Evolutionary conservation across 805 yeast genomes (phyloP).

Genomic region (Starmerella vitae): DNA sequence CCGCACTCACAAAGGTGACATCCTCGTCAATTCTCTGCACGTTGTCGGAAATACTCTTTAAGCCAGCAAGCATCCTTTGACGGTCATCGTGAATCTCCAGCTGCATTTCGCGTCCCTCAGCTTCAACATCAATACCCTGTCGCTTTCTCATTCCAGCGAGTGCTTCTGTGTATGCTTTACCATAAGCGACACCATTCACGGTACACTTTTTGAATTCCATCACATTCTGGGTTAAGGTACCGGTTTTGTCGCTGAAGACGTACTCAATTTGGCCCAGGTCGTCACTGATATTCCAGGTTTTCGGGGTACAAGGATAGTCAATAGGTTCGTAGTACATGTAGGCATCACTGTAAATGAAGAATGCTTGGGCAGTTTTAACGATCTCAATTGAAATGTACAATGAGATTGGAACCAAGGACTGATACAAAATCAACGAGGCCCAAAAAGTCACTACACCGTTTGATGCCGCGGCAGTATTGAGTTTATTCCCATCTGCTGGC

Average conservation of each 20-base stretch:
- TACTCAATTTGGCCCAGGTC: constrained; percentile 78
- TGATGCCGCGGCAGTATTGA: constrained; percentile 38
- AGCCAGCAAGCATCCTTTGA: constrained; percentile 35
- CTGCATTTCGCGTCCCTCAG: constrained; percentile 38
- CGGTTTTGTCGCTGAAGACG: constrained; percentile 71
- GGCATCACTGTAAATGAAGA: constrained; percentile 57
- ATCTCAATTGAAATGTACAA: constrained; percentile 68
- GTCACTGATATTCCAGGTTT: constrained; percentile 75
- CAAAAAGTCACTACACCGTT: constrained; percentile 61
- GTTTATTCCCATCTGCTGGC: constrained; percentile 30
- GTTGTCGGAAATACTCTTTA: constrained; percentile 31
- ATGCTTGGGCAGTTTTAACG: constrained; percentile 67
- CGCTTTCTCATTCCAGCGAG: constrained; percentile 59
- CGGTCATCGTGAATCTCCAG: constrained; percentile 35
- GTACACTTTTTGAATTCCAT: constrained; percentile 78
- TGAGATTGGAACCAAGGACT: constrained; percentile 68
- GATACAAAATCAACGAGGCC: constrained; percentile 62
- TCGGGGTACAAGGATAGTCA: constrained; percentile 71
- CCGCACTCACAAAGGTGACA: constrained; percentile 56
- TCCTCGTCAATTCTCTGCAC: constrained; percentile 40
- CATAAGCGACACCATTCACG: constrained; percentile 54
- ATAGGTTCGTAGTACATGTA: constrained; percentile 55
- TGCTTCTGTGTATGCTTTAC: constrained; percentile 69
- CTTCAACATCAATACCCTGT: constrained; percentile 47
- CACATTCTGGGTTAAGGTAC: constrained; percentile 69